Conservation (phyloP, 176 grass and related monocot species). For the Musa itinerans region DNA sequence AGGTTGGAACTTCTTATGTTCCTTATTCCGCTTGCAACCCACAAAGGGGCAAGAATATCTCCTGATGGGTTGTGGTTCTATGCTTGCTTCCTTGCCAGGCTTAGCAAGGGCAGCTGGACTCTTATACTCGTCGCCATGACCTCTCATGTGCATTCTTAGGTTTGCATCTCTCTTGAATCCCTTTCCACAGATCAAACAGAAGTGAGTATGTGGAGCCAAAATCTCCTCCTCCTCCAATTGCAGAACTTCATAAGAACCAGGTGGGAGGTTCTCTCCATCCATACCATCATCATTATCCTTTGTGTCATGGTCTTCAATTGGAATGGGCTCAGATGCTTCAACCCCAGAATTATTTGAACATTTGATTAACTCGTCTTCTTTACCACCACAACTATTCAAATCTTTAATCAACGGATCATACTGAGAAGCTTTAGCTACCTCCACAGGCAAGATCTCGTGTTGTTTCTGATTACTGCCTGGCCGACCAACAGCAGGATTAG, state of each 20-base stretch:
- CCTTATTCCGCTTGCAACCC: conserved; percentile 9
- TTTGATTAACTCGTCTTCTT: conserved; percentile 9
- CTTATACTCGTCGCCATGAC: conserved; percentile 13
- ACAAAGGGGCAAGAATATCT: conserved; percentile 17
- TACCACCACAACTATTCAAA: background rate
- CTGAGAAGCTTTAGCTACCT: conserved; percentile 3
- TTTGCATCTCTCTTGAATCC: conserved; percentile 20
- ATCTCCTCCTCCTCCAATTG: conserved; percentile 12
- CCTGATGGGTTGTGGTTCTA: conserved; percentile 3
- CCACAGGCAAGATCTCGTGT: background rate
- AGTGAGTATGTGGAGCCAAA: conserved; percentile 16
- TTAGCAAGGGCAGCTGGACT: conserved; percentile 15
- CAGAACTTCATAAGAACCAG: conserved; percentile 15
- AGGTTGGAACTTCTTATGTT: conserved; percentile 19
- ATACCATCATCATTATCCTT: conserved; percentile 6
- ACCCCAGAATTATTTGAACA: conserved; percentile 6
- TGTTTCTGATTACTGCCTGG: background rate
- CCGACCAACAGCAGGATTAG: conserved; percentile 8
- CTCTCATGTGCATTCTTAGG: conserved; percentile 19
- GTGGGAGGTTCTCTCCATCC: conserved; percentile 7
- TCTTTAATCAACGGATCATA: conserved; percentile 5
- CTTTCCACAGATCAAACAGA: conserved; percentile 12
- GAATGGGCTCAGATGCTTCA: conserved; percentile 2
- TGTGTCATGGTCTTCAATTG: background rate
- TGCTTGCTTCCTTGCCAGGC: background rate